Percentiles rank a stretch among this genome's conserved stretches.
Evolutionary conservation across 352 stramenopile genomes (phyloP).

Genomic region (Pythium pyrilobum): DNA sequence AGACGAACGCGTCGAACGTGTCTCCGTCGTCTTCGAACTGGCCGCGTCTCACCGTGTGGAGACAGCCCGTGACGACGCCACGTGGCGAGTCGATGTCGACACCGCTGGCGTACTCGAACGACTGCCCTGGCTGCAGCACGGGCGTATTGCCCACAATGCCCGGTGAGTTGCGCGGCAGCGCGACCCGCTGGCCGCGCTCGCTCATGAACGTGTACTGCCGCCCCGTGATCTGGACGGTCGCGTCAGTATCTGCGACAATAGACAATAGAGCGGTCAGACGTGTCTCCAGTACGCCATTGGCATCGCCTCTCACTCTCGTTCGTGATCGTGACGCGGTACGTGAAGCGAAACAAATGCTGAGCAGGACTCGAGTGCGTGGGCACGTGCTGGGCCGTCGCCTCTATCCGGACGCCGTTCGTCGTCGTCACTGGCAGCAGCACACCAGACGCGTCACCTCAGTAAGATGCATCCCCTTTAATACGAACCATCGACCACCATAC

Average conservation of each 20-base stretch:
- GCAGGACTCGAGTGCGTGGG: conserved; percentile 42
- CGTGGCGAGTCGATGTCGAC: conserved; percentile 66
- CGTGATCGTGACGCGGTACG: conserved; percentile 73
- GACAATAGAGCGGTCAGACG: not conserved
- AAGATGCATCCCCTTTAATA: too few relatives aligned
- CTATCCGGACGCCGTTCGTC: conserved; percentile 59
- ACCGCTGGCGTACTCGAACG: conserved; percentile 77
- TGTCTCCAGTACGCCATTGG: not conserved
- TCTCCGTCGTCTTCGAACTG: conserved; percentile 25
- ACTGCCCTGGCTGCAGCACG: conserved; percentile 53
- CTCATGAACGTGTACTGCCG: conserved; percentile 79
- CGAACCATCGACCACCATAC: too few relatives aligned
- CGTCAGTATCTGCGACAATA: conserved; percentile 28
- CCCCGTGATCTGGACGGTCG: conserved; percentile 58
- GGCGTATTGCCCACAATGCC: conserved; percentile 66
- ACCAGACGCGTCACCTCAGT: not conserved
- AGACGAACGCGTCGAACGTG: conserved; percentile 65
- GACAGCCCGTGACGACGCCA: conserved; percentile 56
- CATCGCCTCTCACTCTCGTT: conserved; percentile 47
- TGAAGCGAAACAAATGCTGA: conserved; percentile 60
- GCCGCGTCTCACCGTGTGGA: conserved; percentile 42
- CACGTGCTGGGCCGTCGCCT: conserved; percentile 72
- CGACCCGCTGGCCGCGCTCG: conserved; percentile 51
- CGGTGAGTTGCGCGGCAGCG: conserved; percentile 56
- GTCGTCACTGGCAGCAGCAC: conserved; percentile 41